Conservation (phyloP, 169 alveolate genomes). For the Eimeria mitis region DNA sequence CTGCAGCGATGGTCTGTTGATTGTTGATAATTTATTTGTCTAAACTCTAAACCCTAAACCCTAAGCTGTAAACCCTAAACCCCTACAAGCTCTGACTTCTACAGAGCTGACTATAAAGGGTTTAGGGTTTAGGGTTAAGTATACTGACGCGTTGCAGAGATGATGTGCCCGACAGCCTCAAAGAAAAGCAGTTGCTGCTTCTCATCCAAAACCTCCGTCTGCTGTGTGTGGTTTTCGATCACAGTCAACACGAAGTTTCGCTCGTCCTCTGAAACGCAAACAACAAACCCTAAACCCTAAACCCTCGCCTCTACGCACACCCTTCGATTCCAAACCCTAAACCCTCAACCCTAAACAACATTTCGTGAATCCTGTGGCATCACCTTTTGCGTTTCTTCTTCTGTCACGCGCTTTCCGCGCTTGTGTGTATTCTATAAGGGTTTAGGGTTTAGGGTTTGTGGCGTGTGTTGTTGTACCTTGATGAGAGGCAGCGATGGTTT, state of each 20-base stretch:
- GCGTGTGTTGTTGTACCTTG: conserved; percentile 85
- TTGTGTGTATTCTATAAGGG: background rate
- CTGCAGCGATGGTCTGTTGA: too few relatives aligned
- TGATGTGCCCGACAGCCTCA: conserved; percentile 76
- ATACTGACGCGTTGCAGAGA: conserved; percentile 76
- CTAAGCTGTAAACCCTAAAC: too few relatives aligned
- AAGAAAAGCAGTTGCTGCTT: conserved; percentile 80
- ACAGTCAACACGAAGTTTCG: conserved; percentile 42
- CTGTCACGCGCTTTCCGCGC: background rate
- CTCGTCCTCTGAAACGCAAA: conserved; percentile 72
- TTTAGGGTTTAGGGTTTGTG: conserved; percentile 32
- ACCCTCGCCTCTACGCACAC: conserved; percentile 12
- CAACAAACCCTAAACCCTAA: conserved; percentile 26
- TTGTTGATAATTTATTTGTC: too few relatives aligned
- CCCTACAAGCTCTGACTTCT: too few relatives aligned
- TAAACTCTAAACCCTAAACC: too few relatives aligned
- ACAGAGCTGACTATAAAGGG: too few relatives aligned
- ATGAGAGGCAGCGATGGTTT: conserved; percentile 90
- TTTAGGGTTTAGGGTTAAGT: conserved; percentile 36
- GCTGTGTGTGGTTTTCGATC: conserved; percentile 37
- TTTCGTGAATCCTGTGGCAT: too few relatives aligned
- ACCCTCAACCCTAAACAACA: conserved; percentile 25
- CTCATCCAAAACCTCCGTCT: conserved; percentile 71
- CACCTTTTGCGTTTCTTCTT: background rate
- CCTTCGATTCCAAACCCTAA: conserved; percentile 28